phyloP scores from a whole-genome alignment of 129 eudicot species.

The Pulicaria dysenterica region DNA sequence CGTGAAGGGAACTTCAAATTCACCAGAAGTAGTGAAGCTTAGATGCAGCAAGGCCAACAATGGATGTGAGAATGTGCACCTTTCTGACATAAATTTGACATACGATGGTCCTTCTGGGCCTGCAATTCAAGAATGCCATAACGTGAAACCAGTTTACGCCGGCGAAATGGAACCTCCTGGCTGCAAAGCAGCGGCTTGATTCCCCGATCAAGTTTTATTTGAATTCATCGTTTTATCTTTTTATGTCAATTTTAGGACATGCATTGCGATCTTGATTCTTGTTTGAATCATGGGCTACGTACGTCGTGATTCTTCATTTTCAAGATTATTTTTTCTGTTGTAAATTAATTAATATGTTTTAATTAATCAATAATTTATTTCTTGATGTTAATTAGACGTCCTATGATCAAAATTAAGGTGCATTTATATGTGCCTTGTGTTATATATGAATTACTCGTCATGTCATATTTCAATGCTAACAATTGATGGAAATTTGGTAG shows the following conservation, averaged over 20 bases:
- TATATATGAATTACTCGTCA: not conserved
- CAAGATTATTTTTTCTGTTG: slow-evolving; percentile 15
- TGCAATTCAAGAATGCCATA: slow-evolving; percentile 41
- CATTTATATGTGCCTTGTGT: not conserved
- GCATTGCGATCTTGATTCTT: not conserved
- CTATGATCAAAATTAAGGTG: not conserved
- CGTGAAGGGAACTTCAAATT: slow-evolving; percentile 44
- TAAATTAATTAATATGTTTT: slow-evolving; percentile 11
- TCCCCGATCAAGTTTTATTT: not conserved
- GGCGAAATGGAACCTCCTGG: slow-evolving; percentile 48
- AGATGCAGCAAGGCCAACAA: slow-evolving; percentile 50
- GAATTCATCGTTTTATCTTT: not conserved
- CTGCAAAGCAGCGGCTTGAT: slow-evolving; percentile 18
- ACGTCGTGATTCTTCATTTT: slow-evolving; percentile 11
- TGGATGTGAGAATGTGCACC: slow-evolving; percentile 57
- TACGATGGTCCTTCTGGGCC: slow-evolving; percentile 45
- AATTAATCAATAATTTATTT: not conserved
- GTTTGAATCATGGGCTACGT: not conserved
- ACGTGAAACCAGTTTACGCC: slow-evolving; percentile 41
- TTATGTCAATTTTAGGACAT: not conserved
- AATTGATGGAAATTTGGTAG: too few species aligned
- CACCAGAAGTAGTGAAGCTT: slow-evolving; percentile 43
- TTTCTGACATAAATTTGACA: slow-evolving; percentile 49
- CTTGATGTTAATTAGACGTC: not conserved
- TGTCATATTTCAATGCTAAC: too few species aligned